phyloP scores from a whole-genome alignment of 768 basidiomycete genomes.

The Psilocybe sp. region DNA sequence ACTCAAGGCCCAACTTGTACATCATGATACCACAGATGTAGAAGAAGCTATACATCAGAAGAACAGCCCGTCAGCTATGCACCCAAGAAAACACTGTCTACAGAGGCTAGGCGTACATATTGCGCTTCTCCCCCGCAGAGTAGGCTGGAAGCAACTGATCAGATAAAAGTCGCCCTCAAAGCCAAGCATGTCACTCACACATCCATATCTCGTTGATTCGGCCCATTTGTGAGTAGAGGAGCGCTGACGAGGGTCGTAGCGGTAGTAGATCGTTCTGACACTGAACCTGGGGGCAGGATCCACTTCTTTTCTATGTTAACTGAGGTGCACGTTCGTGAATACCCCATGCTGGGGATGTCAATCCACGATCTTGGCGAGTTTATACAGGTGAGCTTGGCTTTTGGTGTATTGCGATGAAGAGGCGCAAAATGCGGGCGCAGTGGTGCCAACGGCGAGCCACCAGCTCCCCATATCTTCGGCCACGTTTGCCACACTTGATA shows the following conservation, averaged over 20 bases:
- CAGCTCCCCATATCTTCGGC: no score
- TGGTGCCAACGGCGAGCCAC: no score
- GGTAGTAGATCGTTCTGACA: background rate
- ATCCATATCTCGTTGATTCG: constrained; percentile 19
- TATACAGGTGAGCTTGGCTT: no score
- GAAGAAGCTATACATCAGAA: constrained; percentile 13
- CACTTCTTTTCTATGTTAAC: constrained; percentile 1
- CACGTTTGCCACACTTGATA: no score
- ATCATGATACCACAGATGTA: constrained; percentile 30
- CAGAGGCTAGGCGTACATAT: constrained; percentile 19
- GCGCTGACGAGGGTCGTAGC: background rate
- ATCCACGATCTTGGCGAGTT: no score
- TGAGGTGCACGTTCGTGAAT: constrained; percentile 5
- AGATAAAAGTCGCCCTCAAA: background rate
- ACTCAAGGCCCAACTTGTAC: constrained; percentile 31
- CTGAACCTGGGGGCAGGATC: background rate
- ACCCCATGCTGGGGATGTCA: background rate
- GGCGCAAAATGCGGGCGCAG: no score
- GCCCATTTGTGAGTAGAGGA: constrained; percentile 6
- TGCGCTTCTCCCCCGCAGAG: constrained; percentile 23
- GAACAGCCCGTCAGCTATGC: background rate
- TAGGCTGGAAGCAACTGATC: constrained; percentile 17
- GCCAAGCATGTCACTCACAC: constrained; percentile 8
- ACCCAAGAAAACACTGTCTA: background rate
- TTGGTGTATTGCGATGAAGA: no score